Conservation (phyloP, 2,329 filamentous ascomycete genomes). For the Penicillium frequentans region DNA sequence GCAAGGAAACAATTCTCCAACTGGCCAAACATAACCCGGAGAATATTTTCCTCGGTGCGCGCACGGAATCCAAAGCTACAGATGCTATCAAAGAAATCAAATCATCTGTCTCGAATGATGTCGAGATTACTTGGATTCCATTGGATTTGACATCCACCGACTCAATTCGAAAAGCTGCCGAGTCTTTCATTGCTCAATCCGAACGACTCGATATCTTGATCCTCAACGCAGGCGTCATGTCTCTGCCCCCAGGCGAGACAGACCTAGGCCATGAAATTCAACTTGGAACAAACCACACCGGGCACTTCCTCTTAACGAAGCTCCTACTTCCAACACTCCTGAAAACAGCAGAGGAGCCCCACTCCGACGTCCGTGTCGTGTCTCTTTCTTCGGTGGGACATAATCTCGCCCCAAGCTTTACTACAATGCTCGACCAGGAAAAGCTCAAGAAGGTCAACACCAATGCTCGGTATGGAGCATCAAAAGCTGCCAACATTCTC, state of each 20-base stretch:
- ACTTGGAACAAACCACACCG: constrained; percentile 41
- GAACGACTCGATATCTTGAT: constrained; percentile 38
- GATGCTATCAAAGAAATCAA: constrained; percentile 23
- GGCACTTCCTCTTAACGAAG: constrained; percentile 40
- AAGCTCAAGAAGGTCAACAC: constrained; percentile 32
- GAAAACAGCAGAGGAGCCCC: constrained; percentile 23
- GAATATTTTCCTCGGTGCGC: constrained; percentile 41
- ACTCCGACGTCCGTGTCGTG: constrained; percentile 28
- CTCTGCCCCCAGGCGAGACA: constrained; percentile 34
- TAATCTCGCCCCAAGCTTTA: constrained; percentile 24
- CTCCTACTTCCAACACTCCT: constrained; percentile 32
- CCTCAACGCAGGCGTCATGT: constrained; percentile 46
- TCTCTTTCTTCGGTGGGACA: constrained; percentile 33
- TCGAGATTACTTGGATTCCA: constrained; percentile 22
- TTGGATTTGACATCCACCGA: constrained; percentile 48
- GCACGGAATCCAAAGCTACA: constrained; percentile 23
- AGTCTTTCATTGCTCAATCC: constrained; percentile 26
- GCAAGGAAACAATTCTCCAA: constrained; percentile 43
- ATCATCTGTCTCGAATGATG: constrained; percentile 10
- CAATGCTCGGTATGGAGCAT: constrained; percentile 43
- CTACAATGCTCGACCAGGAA: constrained; percentile 31
- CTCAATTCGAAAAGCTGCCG: constrained; percentile 41
- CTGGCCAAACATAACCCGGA: constrained; percentile 44
- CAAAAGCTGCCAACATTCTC: constrained; percentile 49
- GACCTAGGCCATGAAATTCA: constrained; percentile 40